Conservation (phyloP, 768 basidiomycete genomes). For the Suillus cothurnatus region DNA sequence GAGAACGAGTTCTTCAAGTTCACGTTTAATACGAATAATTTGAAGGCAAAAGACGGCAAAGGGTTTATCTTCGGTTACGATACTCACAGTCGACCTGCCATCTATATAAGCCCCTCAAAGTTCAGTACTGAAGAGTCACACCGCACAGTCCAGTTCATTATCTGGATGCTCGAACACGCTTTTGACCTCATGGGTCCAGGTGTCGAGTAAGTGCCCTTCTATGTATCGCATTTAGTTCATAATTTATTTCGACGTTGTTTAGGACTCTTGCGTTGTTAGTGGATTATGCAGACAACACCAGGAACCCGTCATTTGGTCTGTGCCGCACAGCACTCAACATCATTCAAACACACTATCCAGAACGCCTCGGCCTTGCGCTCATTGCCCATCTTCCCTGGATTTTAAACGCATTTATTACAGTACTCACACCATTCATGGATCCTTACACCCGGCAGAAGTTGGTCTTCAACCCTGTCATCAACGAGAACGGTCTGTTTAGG, state of each 20-base stretch:
- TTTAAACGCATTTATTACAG: constrained; percentile 71
- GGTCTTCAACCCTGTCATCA: constrained; percentile 64
- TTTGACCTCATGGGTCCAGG: constrained; percentile 80
- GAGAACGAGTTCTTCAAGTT: no score
- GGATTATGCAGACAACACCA: constrained; percentile 75
- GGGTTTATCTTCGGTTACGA: constrained; percentile 80
- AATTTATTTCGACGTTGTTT: neutral
- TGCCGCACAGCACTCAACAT: constrained; percentile 53
- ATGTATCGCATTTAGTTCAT: neutral
- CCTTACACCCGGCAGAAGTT: constrained; percentile 77
- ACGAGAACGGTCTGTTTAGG: constrained; percentile 28
- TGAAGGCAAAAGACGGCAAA: constrained; percentile 79
- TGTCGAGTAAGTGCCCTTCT: constrained; percentile 62
- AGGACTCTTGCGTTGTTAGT: constrained; percentile 74
- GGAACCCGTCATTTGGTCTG: constrained; percentile 47
- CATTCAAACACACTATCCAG: constrained; percentile 83
- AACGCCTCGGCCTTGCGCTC: constrained; percentile 75
- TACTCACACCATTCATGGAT: constrained; percentile 82
- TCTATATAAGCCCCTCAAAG: constrained; percentile 68
- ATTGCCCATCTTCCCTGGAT: constrained; percentile 84
- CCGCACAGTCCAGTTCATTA: constrained; percentile 69
- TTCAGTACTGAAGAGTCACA: constrained; percentile 75
- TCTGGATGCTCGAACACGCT: constrained; percentile 80
- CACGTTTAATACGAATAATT: neutral
- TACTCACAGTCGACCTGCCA: constrained; percentile 57